These are phyloP conservation scores for Yamadazyma friedrichii DNA, from an alignment of 1,139 yeast species.

Conservation along the genomic window DNA sequence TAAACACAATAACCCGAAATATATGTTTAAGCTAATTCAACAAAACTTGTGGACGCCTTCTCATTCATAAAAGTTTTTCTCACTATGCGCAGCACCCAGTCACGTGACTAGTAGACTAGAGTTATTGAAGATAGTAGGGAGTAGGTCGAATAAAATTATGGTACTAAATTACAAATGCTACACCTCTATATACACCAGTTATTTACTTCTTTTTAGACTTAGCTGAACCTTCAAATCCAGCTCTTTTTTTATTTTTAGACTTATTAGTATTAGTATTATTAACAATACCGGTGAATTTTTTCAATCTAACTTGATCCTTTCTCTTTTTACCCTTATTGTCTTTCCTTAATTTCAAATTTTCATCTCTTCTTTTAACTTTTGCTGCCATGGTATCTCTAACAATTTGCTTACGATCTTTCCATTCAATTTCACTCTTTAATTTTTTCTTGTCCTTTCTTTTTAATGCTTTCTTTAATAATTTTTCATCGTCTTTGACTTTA, in stretches of 20 bases:
- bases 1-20: too few species aligned
- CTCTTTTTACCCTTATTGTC: constrained; percentile 76
- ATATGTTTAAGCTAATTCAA: neutral
- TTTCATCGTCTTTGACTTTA: constrained; percentile 87
- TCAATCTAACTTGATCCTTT: constrained; percentile 67
- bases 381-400: constrained; percentile 76
- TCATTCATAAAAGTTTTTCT: too few species aligned
- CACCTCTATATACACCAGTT: constrained; percentile 1
- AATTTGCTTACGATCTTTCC: constrained; percentile 81
- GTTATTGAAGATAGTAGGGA: too few species aligned
- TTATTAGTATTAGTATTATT: constrained; percentile 29
- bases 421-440: constrained; percentile 77
- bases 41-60: constrained; percentile 1
- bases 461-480: constrained; percentile 77
- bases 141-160: too few species aligned
- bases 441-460: constrained; percentile 79
- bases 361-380: constrained; percentile 82
- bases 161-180: neutral
- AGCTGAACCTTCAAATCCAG: constrained; percentile 59
- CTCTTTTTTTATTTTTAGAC: constrained; percentile 40
- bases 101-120: neutral
- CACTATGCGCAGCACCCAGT: neutral
- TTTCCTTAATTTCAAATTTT: constrained; percentile 76
- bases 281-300: constrained; percentile 61
- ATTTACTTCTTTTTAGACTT: constrained; percentile 32